A percentile compares a stretch with the other conserved stretches of the same genome.
Conservation (phyloP, 257 asterid genomes). For the Solanum bulbocastanum region DNA sequence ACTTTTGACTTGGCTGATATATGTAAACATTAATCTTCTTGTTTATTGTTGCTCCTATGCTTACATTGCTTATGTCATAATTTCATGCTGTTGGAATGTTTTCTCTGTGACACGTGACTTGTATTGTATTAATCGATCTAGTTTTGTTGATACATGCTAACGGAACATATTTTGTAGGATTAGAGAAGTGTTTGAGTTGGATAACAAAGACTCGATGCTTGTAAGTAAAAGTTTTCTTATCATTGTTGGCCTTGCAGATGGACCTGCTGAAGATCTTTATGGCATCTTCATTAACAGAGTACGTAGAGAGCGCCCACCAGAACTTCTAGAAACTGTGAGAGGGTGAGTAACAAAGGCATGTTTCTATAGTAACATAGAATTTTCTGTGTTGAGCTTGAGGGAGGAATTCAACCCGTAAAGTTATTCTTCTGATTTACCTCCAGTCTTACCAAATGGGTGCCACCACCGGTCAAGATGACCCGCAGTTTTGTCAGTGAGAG, state of each 20-base stretch:
- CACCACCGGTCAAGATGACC: conserved; percentile 97
- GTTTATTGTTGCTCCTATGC: not conserved
- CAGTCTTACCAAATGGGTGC: conserved; percentile 98
- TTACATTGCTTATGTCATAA: not conserved
- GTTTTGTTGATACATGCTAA: not conserved
- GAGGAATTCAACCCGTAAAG: not conserved
- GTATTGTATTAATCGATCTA: not conserved
- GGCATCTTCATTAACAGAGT: conserved; percentile 87
- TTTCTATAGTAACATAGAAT: not conserved
- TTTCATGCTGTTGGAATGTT: not conserved
- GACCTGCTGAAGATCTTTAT: conserved; percentile 98
- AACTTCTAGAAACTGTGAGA: conserved; percentile 70
- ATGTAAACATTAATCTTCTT: conserved; percentile 26
- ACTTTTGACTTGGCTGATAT: conserved; percentile 78
- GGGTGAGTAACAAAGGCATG: conserved; percentile 39
- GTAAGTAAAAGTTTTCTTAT: not conserved
- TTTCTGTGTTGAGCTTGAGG: not conserved
- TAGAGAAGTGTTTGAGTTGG: not conserved
- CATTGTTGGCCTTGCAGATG: conserved; percentile 38
- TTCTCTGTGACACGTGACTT: not conserved
- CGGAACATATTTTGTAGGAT: not conserved
- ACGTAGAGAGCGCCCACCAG: conserved; percentile 94
- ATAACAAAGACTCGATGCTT: not conserved
- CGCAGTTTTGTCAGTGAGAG: conserved; percentile 65
- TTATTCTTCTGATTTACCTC: not conserved